Evolutionary conservation across 805 yeast genomes (phyloP), one percentile per base, ranked within the genome.

Genomic region (Cyberlindnera subsufficiens): DNA sequence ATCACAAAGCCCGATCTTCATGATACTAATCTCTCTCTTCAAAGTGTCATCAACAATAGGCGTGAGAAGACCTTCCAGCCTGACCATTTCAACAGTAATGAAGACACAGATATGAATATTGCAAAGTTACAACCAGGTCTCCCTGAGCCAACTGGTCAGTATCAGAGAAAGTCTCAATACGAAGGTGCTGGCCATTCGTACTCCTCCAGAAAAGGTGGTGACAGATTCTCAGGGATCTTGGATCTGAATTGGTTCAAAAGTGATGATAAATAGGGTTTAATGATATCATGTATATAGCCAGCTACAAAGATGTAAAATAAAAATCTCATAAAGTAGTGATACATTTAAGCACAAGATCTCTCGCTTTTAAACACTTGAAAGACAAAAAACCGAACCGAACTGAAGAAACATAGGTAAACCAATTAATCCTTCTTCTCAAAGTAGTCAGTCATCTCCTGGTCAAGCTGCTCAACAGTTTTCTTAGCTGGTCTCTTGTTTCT

Each of bases 371-470:
- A 30, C 32, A 30, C 16, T 8, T 30, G n/a, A 15, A n/a, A 30
- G 7, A 30, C 32, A 13, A 18, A 29, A 31, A 40, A 40, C 27
- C 25, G 32, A 42, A 33, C 33, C 32, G 35, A 27, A 37, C 22
- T 29, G 6, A 25, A 34, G 27, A n/a, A 25, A 31, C 20, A 35
- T 7, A 16, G 10, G 18, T 35, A 36, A n/a, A 14, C 32, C 31
- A 19, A 18, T 47, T 58, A 59, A 42, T 66, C 66, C 50, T 68
- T 67, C 51, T 67, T 71, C 49, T 79, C 80, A 56, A 91, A 90
- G 71, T 91, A 91, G 63, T 90, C 98, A 50, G 89, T 85, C 99
- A 93, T 91, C 71, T 91, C 98, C 63, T 90, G 96, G 68, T 93
- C 99, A 61, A 91, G 79, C 68, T 93, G 91, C 65, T 86, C 98